A percentile compares a stretch with the other conserved stretches of the same genome.
phyloP scores from a whole-genome alignment of 1,284 basidiomycete species.

The Ustilago shanxiensis region DNA sequence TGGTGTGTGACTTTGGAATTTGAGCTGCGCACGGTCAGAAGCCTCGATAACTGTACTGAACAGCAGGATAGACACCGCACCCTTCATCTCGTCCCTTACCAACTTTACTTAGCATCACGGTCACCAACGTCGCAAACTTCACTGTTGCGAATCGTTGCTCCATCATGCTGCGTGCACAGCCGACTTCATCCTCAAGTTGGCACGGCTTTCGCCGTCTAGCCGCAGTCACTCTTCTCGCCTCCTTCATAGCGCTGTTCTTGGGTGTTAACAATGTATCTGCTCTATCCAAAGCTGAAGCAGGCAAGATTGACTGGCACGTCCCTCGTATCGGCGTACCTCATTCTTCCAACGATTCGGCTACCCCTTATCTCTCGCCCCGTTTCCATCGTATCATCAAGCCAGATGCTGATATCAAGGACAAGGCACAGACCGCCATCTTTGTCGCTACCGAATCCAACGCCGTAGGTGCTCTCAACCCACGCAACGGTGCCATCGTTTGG shows the following conservation, averaged over 20 bases:
- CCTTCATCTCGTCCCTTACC: no score
- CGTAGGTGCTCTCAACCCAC: slow-evolving; percentile 80
- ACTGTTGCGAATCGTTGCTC: background rate
- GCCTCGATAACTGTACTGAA: no score
- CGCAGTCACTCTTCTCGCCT: slow-evolving; percentile 24
- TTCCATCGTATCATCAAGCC: slow-evolving; percentile 69
- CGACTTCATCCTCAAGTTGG: slow-evolving; percentile 23
- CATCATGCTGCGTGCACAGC: slow-evolving; percentile 25
- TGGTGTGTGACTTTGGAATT: background rate
- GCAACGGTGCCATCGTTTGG: slow-evolving; percentile 84
- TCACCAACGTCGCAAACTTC: background rate
- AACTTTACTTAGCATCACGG: slow-evolving; percentile 3
- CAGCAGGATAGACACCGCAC: no score
- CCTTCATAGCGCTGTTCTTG: slow-evolving; percentile 21
- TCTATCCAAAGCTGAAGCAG: slow-evolving; percentile 46
- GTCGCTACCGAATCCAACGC: slow-evolving; percentile 82
- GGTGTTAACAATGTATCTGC: slow-evolving; percentile 18
- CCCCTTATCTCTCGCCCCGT: slow-evolving; percentile 59
- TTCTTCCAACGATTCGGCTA: slow-evolving; percentile 38
- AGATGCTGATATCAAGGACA: slow-evolving; percentile 53
- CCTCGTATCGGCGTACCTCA: slow-evolving; percentile 54
- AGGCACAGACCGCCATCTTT: slow-evolving; percentile 75
- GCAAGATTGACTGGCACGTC: slow-evolving; percentile 57
- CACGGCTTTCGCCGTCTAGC: slow-evolving; percentile 23
- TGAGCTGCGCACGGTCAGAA: slow-evolving; percentile 20